Evolutionary conservation across 306 rosid species (phyloP).

Genomic region (Dalbergia cochinchinensis): DNA sequence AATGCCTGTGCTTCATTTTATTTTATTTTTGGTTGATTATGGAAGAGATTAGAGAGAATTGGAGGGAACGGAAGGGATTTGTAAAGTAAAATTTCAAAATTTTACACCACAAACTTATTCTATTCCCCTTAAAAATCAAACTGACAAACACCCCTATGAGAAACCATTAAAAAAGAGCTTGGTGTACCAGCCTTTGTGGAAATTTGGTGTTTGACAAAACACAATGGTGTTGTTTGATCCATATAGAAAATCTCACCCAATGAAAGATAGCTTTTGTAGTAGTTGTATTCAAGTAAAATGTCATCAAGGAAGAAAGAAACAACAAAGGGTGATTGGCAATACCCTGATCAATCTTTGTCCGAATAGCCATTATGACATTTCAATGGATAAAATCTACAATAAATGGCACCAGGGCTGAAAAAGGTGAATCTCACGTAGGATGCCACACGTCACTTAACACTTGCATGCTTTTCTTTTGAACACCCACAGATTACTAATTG

Average conservation of each 20-base stretch:
- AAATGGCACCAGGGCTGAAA: neutral
- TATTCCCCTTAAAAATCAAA: too few relatives aligned
- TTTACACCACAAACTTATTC: too few relatives aligned
- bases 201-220: neutral
- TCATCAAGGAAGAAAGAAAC: slow-evolving; percentile 6
- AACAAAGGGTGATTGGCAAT: neutral
- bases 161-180: neutral
- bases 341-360: slow-evolving; percentile 16
- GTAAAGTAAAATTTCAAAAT: too few relatives aligned
- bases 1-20: neutral
- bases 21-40: neutral
- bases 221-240: neutral
- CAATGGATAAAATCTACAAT: slow-evolving; percentile 1
- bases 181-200: neutral
- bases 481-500: neutral
- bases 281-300: neutral
- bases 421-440: slow-evolving; percentile 9
- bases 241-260: neutral
- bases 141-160: too few relatives aligned
- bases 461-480: neutral
- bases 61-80: too few relatives aligned
- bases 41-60: neutral
- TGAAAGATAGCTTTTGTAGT: neutral
- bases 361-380: slow-evolving; percentile 7
- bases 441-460: neutral